These are phyloP conservation scores for Hanseniaspora meyeri DNA, from an alignment of 805 yeast species.

Conservation along the genomic window DNA sequence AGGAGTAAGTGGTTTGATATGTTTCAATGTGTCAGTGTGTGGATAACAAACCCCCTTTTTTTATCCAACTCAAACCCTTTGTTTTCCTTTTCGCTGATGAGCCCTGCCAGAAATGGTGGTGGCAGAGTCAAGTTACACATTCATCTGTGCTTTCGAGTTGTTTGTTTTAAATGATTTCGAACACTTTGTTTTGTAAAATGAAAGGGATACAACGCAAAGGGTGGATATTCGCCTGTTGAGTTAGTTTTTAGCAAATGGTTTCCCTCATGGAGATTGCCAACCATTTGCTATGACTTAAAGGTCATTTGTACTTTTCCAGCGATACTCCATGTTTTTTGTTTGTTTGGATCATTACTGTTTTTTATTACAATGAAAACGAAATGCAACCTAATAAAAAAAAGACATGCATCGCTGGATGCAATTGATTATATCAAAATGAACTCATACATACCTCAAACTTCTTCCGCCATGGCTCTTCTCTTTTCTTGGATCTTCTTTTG, in stretches of 20 bases:
- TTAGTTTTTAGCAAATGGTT: background rate
- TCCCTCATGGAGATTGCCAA: background rate
- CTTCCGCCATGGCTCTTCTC: background rate
- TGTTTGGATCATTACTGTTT: no score
- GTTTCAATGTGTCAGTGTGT: conserved; percentile 29
- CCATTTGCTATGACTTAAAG: background rate
- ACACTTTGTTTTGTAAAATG: background rate
- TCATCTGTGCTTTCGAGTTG: no score
- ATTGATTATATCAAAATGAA: background rate
- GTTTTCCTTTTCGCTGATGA: background rate
- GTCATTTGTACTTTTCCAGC: background rate
- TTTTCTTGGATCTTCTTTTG: conserved; percentile 13
- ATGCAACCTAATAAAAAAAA: no score
- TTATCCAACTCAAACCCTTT: background rate
- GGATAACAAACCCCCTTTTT: conserved; percentile 17
- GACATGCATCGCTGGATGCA: background rate
- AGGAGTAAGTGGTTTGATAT: conserved; percentile 11
- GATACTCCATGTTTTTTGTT: no score
- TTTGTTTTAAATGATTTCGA: background rate
- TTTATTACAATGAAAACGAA: no score
- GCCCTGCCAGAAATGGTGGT: background rate
- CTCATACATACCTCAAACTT: conserved; percentile 14
- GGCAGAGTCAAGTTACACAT: background rate
- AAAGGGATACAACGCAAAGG: background rate
- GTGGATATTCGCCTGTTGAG: background rate